phyloP scores from a whole-genome alignment of 345 rosid genomes.

The Bretschneidera sinensis region DNA sequence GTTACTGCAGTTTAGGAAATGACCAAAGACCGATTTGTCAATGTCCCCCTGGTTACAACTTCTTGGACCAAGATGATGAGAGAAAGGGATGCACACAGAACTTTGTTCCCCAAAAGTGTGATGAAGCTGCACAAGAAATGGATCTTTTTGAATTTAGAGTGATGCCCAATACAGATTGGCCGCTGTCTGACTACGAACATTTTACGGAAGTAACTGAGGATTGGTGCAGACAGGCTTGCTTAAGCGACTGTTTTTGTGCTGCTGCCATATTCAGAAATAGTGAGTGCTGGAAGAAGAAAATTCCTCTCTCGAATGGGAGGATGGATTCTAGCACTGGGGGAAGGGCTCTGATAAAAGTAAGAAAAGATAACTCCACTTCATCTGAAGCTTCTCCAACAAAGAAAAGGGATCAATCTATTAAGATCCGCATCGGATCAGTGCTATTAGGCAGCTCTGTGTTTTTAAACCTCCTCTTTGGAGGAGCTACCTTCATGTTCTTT shows the following conservation, averaged over 20 bases:
- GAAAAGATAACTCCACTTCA: conserved; percentile 17
- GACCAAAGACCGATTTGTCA: too few species aligned
- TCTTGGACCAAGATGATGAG: too few species aligned
- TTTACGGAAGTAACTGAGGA: conserved; percentile 13
- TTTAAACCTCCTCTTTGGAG: conserved; percentile 22
- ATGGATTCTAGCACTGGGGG: conserved; percentile 4
- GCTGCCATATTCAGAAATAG: conserved; percentile 26
- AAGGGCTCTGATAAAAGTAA: conserved; percentile 28
- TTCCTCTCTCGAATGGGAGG: conserved; percentile 38
- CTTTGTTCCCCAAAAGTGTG: conserved; percentile 35
- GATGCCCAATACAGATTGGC: too few species aligned
- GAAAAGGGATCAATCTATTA: too few species aligned
- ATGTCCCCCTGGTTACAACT: too few species aligned
- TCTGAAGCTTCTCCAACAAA: too few species aligned
- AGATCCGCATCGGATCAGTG: too few species aligned
- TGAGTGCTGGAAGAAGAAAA: conserved; percentile 45
- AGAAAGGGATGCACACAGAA: too few species aligned
- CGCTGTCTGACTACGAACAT: conserved; percentile 22
- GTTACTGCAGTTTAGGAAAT: too few species aligned
- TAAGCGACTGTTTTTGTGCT: conserved; percentile 50
- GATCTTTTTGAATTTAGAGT: conserved; percentile 20
- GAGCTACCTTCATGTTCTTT: conserved; percentile 8
- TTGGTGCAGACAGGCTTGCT: conserved; percentile 31
- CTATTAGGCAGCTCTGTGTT: too few species aligned
- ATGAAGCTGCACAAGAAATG: conserved; percentile 7